These are phyloP conservation scores for Alliaria petiolata DNA, from an alignment of 345 rosid species.

Conservation along the genomic window DNA sequence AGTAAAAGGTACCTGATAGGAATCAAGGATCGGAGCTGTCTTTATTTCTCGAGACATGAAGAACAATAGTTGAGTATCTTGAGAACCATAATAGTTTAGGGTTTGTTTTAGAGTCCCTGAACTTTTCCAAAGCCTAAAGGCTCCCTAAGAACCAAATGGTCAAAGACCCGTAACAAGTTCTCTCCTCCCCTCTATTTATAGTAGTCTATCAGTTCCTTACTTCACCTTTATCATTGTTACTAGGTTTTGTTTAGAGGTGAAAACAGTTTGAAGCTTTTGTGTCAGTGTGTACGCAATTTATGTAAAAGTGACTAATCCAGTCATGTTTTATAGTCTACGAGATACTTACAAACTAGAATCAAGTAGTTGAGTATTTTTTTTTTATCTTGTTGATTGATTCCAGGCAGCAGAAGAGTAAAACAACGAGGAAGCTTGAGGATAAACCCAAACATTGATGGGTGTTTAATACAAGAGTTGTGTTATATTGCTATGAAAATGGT, in stretches of 20 bases:
- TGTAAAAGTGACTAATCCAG: background rate
- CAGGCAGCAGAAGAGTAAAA: constrained; percentile 24
- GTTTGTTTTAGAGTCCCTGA: background rate
- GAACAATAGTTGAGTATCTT: background rate
- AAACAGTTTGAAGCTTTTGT: background rate
- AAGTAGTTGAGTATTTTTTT: background rate
- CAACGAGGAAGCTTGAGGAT: background rate
- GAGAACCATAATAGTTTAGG: background rate
- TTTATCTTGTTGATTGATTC: background rate
- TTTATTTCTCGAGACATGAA: background rate
- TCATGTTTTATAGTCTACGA: no score
- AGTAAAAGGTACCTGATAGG: background rate
- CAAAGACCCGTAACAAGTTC: background rate
- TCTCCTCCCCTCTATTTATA: background rate
- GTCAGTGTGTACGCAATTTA: background rate
- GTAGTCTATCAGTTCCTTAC: background rate
- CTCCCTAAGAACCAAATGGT: background rate
- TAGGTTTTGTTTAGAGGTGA: background rate
- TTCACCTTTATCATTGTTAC: background rate
- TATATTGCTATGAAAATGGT: background rate
- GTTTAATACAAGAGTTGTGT: constrained; percentile 10
- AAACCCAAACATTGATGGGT: constrained; percentile 21
- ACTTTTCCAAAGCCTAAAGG: background rate
- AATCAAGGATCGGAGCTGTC: background rate
- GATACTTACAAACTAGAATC: background rate